These are phyloP conservation scores for Epicoccum sorghinum DNA, from an alignment of 2,329 filamentous ascomycete genomes.

Conservation along the genomic window DNA sequence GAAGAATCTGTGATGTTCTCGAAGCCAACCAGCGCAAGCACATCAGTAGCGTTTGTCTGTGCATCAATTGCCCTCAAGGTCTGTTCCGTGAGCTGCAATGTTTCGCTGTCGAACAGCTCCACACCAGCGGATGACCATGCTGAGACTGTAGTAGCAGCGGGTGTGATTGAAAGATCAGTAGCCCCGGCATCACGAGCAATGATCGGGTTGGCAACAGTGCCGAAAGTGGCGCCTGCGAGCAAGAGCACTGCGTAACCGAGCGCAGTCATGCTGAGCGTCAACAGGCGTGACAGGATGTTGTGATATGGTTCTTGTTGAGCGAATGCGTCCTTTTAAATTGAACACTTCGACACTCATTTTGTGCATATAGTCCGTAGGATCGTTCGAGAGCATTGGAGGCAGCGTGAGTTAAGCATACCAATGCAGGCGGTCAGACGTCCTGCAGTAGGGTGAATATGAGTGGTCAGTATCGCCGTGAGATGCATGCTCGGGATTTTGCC, in stretches of 20 bases:
- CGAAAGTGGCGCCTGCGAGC: slow-evolving; percentile 2
- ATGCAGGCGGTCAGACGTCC: background rate
- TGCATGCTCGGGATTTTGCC: too few relatives aligned
- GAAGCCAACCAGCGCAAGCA: slow-evolving; percentile 41
- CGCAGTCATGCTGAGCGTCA: slow-evolving; percentile 8
- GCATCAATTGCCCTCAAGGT: slow-evolving; percentile 3
- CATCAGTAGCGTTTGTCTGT: slow-evolving; percentile 6
- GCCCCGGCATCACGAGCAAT: background rate
- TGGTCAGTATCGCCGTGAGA: too few relatives aligned
- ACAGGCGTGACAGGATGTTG: background rate
- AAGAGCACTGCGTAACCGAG: background rate
- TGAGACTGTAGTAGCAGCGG: slow-evolving; percentile 18
- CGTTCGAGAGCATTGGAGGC: background rate
- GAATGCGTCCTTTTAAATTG: background rate
- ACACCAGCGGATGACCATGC: slow-evolving; percentile 14
- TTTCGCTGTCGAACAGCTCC: slow-evolving; percentile 16
- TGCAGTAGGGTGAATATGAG: too few relatives aligned
- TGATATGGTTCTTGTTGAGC: background rate
- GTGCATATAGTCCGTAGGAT: background rate
- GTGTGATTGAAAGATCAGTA: slow-evolving; percentile 1
- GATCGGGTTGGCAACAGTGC: slow-evolving; percentile 9
- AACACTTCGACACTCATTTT: background rate
- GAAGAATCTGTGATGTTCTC: background rate
- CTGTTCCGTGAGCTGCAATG: slow-evolving; percentile 23
- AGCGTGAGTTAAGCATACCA: background rate